A percentile compares a stretch with the other conserved stretches of the same genome.
These are phyloP conservation scores for Talaromyces sp. DNA, from an alignment of 2,329 filamentous ascomycete species.

Conservation along the genomic window DNA sequence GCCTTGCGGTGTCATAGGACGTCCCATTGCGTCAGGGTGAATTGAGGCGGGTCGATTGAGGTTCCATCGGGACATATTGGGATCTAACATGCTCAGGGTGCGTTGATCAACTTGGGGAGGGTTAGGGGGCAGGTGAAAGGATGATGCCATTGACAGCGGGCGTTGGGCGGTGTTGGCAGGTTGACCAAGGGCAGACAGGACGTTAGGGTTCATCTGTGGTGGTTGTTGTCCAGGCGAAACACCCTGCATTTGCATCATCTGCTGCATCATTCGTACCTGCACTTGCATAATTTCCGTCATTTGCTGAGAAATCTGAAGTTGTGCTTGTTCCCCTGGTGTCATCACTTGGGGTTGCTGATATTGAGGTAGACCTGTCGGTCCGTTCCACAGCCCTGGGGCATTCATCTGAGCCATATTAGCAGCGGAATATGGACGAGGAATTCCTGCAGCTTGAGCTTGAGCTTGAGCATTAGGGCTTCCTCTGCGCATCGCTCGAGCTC, in stretches of 20 bases:
- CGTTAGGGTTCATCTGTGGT: conserved; percentile 31
- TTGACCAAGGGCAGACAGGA: conserved; percentile 28
- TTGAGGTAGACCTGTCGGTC: conserved; percentile 20
- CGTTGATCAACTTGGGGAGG: conserved; percentile 50
- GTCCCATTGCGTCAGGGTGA: conserved; percentile 28
- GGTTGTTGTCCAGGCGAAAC: conserved; percentile 35
- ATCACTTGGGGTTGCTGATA: conserved; percentile 35
- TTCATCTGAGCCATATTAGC: conserved; percentile 30
- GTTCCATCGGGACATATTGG: conserved; percentile 48
- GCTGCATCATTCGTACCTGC: conserved; percentile 91
- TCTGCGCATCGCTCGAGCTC: conserved; percentile 71
- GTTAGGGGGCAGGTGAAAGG: conserved; percentile 25
- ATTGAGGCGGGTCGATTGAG: conserved; percentile 37
- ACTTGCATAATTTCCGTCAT: conserved; percentile 89
- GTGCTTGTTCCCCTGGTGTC: conserved; percentile 66
- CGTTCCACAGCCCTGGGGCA: conserved; percentile 21
- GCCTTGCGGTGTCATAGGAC: conserved; percentile 29
- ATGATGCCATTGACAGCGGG: conserved; percentile 51
- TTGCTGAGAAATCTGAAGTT: conserved; percentile 77
- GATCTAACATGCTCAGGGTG: conserved; percentile 82
- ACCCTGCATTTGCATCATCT: conserved; percentile 63
- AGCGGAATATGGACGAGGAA: conserved; percentile 42
- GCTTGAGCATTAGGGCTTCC: conserved; percentile 70
- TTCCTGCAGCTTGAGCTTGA: conserved; percentile 45
- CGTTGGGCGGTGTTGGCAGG: conserved; percentile 35